Percentiles rank a stretch among this genome's conserved stretches.
phyloP scores from a whole-genome alignment of 257 asterid species.

The Jacaranda mimosifolia region DNA sequence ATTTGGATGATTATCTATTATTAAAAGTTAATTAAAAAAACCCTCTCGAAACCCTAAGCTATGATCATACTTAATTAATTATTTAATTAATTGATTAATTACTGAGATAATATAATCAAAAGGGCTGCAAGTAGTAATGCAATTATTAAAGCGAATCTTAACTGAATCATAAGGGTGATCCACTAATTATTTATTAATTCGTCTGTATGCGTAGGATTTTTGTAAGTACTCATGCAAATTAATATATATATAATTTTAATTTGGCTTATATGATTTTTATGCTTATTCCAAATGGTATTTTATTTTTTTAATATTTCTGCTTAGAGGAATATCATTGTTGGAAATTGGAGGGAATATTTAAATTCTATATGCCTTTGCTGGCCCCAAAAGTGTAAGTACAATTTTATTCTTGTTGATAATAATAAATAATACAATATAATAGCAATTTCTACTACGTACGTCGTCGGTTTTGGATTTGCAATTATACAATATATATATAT shows the following conservation, averaged over 20 bases:
- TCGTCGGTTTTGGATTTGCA: too few species aligned
- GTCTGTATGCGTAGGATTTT: conserved; percentile 34
- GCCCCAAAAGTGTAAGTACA: not conserved
- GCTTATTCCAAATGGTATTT: not conserved
- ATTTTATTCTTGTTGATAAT: conserved; percentile 10
- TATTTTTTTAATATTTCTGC: not conserved
- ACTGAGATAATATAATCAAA: conserved; percentile 33
- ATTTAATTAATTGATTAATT: conserved; percentile 1
- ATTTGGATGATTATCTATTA: conserved; percentile 11
- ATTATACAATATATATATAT: too few species aligned
- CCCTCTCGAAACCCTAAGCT: conserved; percentile 18
- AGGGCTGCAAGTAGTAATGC: conserved; percentile 1
- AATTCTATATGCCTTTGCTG: not conserved
- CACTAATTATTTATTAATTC: conserved; percentile 46
- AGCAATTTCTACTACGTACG: too few species aligned
- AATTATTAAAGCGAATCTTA: conserved; percentile 47
- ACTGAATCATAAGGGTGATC: conserved; percentile 40
- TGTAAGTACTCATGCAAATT: conserved; percentile 38
- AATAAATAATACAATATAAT: not conserved
- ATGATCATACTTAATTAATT: not conserved
- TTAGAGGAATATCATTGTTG: not conserved
- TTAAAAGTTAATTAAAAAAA: not conserved
- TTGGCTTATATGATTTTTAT: not conserved
- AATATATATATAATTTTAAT: not conserved
- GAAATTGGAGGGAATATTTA: conserved; percentile 16